Evolutionary conservation across 2,329 filamentous ascomycete species (phyloP).

Genomic region (Tolypocladium paradoxum): DNA sequence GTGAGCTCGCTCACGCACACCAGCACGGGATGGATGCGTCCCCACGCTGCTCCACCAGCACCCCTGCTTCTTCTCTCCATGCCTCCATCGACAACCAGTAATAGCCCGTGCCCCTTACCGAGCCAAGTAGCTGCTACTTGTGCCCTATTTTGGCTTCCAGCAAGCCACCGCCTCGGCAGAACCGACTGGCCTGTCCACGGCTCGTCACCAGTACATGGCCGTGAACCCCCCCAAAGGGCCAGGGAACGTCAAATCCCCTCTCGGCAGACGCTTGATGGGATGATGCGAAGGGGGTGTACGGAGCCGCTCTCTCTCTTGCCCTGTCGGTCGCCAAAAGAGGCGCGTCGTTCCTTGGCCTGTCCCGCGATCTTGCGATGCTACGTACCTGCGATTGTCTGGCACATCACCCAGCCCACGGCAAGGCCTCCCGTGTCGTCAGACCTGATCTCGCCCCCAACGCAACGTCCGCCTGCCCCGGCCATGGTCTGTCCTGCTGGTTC

Average conservation of each 20-base stretch:
- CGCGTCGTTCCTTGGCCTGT: background rate
- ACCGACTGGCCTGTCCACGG: conserved; percentile 4
- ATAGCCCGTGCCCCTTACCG: background rate
- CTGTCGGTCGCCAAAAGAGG: conserved; percentile 1
- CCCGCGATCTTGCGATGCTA: conserved; percentile 5
- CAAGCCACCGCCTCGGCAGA: conserved; percentile 5
- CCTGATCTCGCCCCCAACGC: conserved; percentile 12
- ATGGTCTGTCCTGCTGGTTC: too few relatives aligned
- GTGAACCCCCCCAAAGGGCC: background rate
- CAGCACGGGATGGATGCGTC: background rate
- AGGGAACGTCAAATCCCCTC: conserved; percentile 7
- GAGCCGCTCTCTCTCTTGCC: background rate
- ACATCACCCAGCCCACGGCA: conserved; percentile 7
- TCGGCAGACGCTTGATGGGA: conserved; percentile 22
- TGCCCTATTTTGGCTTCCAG: conserved; percentile 4
- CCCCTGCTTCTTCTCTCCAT: conserved; percentile 4
- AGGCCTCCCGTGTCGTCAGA: conserved; percentile 8
- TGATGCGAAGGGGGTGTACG: background rate
- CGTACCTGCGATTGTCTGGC: conserved; percentile 6
- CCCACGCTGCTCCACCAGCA: conserved; percentile 1
- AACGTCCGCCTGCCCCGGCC: conserved; percentile 12
- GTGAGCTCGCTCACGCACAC: conserved; percentile 1
- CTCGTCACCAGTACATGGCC: conserved; percentile 17
- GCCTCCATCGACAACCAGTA: background rate
- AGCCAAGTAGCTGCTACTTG: conserved; percentile 4